A percentile compares a stretch with the other conserved stretches of the same genome.
Evolutionary conservation across 192 early-diverging fungal genomes (phyloP).

Genomic region (Chytriomyces confervae): DNA sequence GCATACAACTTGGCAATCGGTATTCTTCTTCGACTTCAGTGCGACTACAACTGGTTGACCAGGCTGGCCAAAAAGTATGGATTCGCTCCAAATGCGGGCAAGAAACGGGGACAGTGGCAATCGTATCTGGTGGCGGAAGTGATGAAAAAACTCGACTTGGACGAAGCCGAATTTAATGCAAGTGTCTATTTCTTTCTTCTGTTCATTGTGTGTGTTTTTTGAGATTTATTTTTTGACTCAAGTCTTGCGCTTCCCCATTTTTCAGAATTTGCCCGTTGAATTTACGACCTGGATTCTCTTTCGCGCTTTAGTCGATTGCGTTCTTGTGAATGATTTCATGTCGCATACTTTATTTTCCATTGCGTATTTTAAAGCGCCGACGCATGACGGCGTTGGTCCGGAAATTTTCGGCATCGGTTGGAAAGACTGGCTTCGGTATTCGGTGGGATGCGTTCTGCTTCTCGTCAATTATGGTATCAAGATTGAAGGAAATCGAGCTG

Average conservation of each 20-base stretch:
- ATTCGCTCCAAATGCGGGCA: conserved; percentile 48
- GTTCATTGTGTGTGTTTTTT: neutral
- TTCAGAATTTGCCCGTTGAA: conserved; percentile 81
- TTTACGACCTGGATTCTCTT: conserved; percentile 97
- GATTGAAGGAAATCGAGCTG: conserved; percentile 90
- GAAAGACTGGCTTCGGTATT: conserved; percentile 70
- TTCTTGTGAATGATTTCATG: conserved; percentile 92
- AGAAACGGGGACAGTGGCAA: conserved; percentile 41
- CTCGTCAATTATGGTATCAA: conserved; percentile 97
- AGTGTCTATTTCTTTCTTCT: conserved; percentile 12
- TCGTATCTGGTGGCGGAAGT: conserved; percentile 42
- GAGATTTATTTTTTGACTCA: conserved; percentile 3
- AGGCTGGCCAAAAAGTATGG: conserved; percentile 71
- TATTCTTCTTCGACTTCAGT: conserved; percentile 78
- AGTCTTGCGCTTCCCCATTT: neutral
- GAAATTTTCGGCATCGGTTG: conserved; percentile 33
- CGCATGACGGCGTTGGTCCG: conserved; percentile 11
- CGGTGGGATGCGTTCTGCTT: conserved; percentile 79
- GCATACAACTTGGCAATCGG: conserved; percentile 90
- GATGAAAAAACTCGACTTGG: conserved; percentile 44
- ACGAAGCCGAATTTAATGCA: conserved; percentile 72
- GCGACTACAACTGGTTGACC: conserved; percentile 74
- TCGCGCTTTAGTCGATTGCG: conserved; percentile 89
- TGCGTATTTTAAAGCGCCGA: conserved; percentile 77
- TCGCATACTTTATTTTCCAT: conserved; percentile 84